Conservation (phyloP, 352 stramenopile genomes). For the Globisporangium irregulare region DNA sequence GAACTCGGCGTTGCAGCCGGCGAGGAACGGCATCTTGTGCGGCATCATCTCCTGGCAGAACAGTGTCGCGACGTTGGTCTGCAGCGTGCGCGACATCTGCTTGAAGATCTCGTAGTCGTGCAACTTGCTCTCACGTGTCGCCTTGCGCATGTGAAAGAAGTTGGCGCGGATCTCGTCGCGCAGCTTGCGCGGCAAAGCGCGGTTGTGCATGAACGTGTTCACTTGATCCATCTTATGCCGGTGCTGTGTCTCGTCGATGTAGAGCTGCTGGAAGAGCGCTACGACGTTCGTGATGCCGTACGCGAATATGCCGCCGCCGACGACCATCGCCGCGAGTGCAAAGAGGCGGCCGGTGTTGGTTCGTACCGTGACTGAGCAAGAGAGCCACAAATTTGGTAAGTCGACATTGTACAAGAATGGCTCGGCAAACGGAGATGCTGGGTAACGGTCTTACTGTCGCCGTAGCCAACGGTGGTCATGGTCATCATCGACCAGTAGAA, state of each 20-base stretch:
- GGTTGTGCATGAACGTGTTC: conserved; percentile 72
- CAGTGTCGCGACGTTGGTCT: conserved; percentile 58
- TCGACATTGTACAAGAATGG: too few relatives aligned
- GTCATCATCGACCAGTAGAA: conserved; percentile 90
- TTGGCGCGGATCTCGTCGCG: conserved; percentile 77
- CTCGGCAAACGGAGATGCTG: too few relatives aligned
- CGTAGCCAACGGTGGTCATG: conserved; percentile 78
- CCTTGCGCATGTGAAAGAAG: conserved; percentile 77
- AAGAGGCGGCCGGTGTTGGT: conserved; percentile 68
- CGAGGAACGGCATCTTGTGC: conserved; percentile 61
- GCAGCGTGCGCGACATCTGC: conserved; percentile 73
- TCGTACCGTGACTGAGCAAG: conserved; percentile 52
- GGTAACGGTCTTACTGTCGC: conserved; percentile 43
- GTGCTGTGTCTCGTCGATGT: conserved; percentile 59
- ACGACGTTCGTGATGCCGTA: conserved; percentile 86
- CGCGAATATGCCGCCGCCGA: conserved; percentile 77
- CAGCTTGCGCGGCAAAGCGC: conserved; percentile 53
- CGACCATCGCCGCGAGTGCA: conserved; percentile 67
- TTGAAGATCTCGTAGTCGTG: conserved; percentile 62
- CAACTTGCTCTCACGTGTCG: conserved; percentile 64
- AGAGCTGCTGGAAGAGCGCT: conserved; percentile 73
- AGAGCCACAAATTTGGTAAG: too few relatives aligned
- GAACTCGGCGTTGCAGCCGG: conserved; percentile 70
- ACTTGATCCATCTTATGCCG: conserved; percentile 76
- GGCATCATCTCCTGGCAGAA: conserved; percentile 81